Evolutionary conservation across 129 eudicot genomes (phyloP).

Genomic region (Flaveria bidentis): DNA sequence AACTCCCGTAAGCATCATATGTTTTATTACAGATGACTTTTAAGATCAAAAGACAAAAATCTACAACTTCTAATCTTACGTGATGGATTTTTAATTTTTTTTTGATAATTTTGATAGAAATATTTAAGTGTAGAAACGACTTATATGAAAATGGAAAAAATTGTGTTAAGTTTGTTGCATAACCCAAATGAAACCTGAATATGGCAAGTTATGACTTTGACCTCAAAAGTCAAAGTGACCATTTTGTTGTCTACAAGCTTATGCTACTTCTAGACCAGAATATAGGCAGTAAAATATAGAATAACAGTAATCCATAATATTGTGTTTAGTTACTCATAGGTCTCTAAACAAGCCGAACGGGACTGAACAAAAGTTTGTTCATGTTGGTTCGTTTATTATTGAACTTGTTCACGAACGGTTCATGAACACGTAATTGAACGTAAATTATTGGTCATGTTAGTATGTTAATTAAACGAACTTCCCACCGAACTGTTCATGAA

Average conservation of each 20-base stretch:
- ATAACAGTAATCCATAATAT: background rate
- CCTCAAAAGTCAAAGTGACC: constrained; percentile 11
- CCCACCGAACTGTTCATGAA: too few species aligned
- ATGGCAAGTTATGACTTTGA: constrained; percentile 19
- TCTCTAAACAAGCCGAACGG: too few species aligned
- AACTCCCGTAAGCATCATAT: constrained; percentile 62
- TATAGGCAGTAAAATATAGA: background rate
- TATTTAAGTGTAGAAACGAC: background rate
- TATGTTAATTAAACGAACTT: too few species aligned
- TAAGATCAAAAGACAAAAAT: constrained; percentile 19
- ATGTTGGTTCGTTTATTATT: too few species aligned
- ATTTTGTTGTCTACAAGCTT: background rate
- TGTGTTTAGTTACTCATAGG: background rate
- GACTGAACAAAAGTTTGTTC: too few species aligned
- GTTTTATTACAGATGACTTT: constrained; percentile 16
- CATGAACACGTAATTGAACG: too few species aligned
- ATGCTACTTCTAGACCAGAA: background rate
- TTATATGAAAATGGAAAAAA: background rate
- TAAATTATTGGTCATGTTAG: too few species aligned
- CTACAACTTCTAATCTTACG: constrained; percentile 11
- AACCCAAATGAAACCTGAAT: background rate
- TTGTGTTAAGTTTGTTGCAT: background rate
- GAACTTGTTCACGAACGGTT: too few species aligned
- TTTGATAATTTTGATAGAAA: background rate
- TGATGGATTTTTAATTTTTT: background rate